A percentile compares a stretch with the other conserved stretches of the same genome.
phyloP scores from a whole-genome alignment of 768 basidiomycete species.

The Melanogaster broomeanus region DNA sequence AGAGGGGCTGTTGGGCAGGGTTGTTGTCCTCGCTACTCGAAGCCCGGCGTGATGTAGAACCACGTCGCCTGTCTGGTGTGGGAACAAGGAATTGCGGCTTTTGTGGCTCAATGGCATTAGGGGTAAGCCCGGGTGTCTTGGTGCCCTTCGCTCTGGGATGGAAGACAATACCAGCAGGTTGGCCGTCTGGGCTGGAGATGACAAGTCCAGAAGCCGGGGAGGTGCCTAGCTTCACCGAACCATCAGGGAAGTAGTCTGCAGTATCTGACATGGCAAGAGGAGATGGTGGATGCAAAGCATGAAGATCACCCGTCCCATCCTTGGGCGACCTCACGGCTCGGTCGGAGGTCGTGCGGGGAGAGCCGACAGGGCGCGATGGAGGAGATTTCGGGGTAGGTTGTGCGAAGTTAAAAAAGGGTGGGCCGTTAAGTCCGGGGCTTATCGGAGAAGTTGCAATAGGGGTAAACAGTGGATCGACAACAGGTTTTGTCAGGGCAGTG shows the following conservation, averaged over 20 bases:
- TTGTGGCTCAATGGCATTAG: constrained; percentile 46
- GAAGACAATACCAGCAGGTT: constrained; percentile 95
- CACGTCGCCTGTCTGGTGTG: constrained; percentile 27
- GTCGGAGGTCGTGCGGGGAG: constrained; percentile 61
- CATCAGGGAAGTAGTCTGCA: constrained; percentile 65
- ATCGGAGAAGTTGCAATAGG: constrained; percentile 94
- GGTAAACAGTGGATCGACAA: constrained; percentile 86
- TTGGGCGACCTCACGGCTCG: constrained; percentile 59
- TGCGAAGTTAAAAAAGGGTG: constrained; percentile 42
- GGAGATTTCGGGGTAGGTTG: constrained; percentile 43
- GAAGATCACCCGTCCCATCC: constrained; percentile 40
- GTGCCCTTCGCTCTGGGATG: constrained; percentile 63
- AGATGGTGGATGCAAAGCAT: constrained; percentile 57
- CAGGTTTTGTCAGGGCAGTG: constrained; percentile 83
- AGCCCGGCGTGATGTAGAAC: constrained; percentile 25
- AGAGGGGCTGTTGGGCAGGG: constrained; percentile 22
- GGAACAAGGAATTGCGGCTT: constrained; percentile 38
- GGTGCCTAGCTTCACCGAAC: constrained; percentile 68
- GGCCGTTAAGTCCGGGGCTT: constrained; percentile 63
- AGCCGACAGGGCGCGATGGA: constrained; percentile 41
- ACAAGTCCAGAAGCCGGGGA: constrained; percentile 85
- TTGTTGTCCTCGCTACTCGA: constrained; percentile 31
- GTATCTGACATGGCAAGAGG: constrained; percentile 70
- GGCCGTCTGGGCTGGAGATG: constrained; percentile 91
- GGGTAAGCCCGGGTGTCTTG: constrained; percentile 31